Conservation (phyloP, 495 filamentous ascomycete species). For the Neurospora discreta region DNA sequence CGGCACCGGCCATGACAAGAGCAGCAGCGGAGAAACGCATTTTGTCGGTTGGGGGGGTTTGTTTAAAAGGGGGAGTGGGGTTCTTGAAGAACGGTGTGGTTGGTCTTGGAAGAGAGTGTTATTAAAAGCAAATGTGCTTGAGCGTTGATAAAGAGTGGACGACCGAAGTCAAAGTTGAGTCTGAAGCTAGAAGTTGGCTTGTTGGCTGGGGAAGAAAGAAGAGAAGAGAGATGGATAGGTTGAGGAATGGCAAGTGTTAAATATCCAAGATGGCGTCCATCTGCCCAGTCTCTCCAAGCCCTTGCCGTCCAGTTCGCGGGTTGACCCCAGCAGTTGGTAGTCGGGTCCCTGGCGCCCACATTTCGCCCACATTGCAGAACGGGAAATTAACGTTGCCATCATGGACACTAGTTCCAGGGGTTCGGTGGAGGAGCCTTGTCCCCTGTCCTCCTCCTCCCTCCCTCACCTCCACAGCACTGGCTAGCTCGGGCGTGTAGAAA, state of each 20-base stretch:
- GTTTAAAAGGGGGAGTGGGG: slow-evolving; percentile 22
- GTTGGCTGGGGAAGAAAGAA: slow-evolving; percentile 35
- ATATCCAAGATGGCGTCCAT: slow-evolving; percentile 9
- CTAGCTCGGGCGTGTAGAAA: background rate
- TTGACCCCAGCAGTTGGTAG: background rate
- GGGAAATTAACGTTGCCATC: slow-evolving; percentile 24
- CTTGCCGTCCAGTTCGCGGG: background rate
- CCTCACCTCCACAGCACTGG: slow-evolving; percentile 1
- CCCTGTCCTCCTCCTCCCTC: background rate
- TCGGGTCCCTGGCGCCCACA: background rate
- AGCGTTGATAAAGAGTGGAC: slow-evolving; percentile 44
- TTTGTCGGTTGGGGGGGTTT: slow-evolving; percentile 35
- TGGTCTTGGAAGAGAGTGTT: slow-evolving; percentile 23
- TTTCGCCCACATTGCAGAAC: background rate
- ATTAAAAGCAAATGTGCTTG: slow-evolving; percentile 33
- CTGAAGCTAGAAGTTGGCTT: slow-evolving; percentile 37
- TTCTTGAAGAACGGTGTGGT: slow-evolving; percentile 10
- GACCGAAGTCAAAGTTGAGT: slow-evolving; percentile 45
- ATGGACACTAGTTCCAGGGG: slow-evolving; percentile 23
- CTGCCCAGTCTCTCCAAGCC: background rate
- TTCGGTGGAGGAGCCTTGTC: slow-evolving; percentile 14
- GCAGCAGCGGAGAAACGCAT: slow-evolving; percentile 42
- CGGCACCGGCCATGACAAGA: slow-evolving; percentile 40
- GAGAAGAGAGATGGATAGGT: slow-evolving; percentile 17
- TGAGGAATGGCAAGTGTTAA: slow-evolving; percentile 18